A percentile compares a stretch with the other conserved stretches of the same genome.
These are phyloP conservation scores for Hypomontagnella monticulosa DNA, from an alignment of 495 filamentous ascomycete species.

Conservation along the genomic window DNA sequence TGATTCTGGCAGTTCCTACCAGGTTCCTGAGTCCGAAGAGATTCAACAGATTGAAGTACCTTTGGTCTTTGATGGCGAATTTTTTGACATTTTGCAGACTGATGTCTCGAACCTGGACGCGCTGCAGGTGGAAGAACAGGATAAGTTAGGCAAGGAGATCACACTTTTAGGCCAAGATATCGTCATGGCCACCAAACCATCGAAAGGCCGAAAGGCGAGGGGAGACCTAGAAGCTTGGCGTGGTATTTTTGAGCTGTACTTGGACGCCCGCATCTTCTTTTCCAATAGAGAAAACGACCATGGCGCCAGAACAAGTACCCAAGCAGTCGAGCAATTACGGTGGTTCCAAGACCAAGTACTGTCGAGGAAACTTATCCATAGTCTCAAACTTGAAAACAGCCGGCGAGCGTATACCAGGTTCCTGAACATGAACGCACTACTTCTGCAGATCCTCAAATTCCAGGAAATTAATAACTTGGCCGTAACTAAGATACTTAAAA, in stretches of 20 bases:
- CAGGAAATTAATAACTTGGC: constrained; percentile 77
- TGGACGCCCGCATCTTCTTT: constrained; percentile 77
- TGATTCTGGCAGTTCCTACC: background rate
- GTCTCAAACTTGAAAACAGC: constrained; percentile 69
- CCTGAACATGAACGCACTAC: constrained; percentile 68
- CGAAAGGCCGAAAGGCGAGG: constrained; percentile 56
- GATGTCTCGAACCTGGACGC: constrained; percentile 69
- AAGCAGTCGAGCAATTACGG: constrained; percentile 63
- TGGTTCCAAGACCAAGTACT: constrained; percentile 68
- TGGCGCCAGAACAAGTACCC: constrained; percentile 62
- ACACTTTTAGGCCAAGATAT: constrained; percentile 64
- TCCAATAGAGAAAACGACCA: constrained; percentile 69
- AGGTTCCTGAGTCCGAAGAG: background rate
- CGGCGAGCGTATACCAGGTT: constrained; percentile 67
- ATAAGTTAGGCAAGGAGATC: constrained; percentile 64
- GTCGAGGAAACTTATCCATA: constrained; percentile 58
- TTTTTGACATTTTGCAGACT: constrained; percentile 70
- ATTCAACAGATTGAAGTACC: constrained; percentile 68
- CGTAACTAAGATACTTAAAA: constrained; percentile 80
- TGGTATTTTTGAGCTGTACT: constrained; percentile 75
- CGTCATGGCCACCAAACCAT: constrained; percentile 66
- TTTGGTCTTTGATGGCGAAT: constrained; percentile 70
- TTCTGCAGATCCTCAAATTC: constrained; percentile 74
- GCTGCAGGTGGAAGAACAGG: constrained; percentile 66
- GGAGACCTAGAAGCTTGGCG: constrained; percentile 78